Conservation (phyloP, 495 filamentous ascomycete species). For the Aspergillus hancockii region DNA sequence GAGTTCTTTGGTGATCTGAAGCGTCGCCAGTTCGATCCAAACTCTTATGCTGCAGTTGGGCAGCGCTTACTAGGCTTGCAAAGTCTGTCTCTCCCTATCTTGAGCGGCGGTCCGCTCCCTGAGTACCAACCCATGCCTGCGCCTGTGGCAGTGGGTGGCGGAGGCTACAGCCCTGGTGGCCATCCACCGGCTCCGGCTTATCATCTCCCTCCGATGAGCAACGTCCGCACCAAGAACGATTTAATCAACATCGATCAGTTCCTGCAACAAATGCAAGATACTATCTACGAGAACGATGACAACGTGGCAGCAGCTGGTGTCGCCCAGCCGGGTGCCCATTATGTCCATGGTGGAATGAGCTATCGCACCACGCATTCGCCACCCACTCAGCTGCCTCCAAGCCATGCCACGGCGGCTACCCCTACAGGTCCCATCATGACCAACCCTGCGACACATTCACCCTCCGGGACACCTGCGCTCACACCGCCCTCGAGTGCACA, state of each 20-base stretch:
- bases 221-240: constrained; percentile 89
- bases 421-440: constrained; percentile 62
- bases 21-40: constrained; percentile 82
- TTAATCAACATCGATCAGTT: constrained; percentile 88
- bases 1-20: constrained; percentile 93
- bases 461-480: constrained; percentile 74
- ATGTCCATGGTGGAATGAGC: constrained; percentile 56
- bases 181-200: constrained; percentile 58
- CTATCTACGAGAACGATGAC: constrained; percentile 88
- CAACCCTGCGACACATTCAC: constrained; percentile 48
- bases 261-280: constrained; percentile 90
- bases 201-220: constrained; percentile 78
- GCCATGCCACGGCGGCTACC: constrained; percentile 58
- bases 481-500: constrained; percentile 87
- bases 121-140: constrained; percentile 66
- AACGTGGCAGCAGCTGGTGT: constrained; percentile 74
- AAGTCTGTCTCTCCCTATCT: constrained; percentile 66
- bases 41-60: constrained; percentile 78
- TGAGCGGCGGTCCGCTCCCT: constrained; percentile 56
- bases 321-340: constrained; percentile 67
- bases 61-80: constrained; percentile 76
- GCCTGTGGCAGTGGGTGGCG: constrained; percentile 54
- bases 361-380: constrained; percentile 78
- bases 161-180: constrained; percentile 51
- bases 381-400: constrained; percentile 51